Evolutionary conservation across 768 basidiomycete genomes (phyloP).

Genomic region (Auricularia sp.): DNA sequence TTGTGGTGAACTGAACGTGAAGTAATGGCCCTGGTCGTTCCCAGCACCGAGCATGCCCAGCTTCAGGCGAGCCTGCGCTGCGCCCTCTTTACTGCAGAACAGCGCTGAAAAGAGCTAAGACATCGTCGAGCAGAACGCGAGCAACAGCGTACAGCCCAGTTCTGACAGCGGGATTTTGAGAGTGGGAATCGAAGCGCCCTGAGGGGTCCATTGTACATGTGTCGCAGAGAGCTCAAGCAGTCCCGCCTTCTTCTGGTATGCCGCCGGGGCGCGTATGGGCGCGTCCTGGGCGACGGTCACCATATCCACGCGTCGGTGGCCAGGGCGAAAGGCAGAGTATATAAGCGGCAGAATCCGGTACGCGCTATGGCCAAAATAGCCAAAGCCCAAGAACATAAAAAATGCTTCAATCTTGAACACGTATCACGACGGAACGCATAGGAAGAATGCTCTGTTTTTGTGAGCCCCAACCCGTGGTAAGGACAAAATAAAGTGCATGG

Average conservation of each 20-base stretch:
- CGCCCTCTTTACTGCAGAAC: slow-evolving; percentile 79
- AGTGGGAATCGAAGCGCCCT: slow-evolving; percentile 52
- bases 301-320: no score
- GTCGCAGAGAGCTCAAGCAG: slow-evolving; percentile 62
- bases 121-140: not conserved
- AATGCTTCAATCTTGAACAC: no score
- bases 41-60: slow-evolving; percentile 45
- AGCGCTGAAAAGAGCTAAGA: slow-evolving; percentile 39
- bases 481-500: not conserved
- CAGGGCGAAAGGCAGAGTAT: no score
- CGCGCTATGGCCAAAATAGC: no score
- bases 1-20: slow-evolving; percentile 56
- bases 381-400: no score
- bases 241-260: slow-evolving; percentile 76
- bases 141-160: slow-evolving; percentile 43
- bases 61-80: slow-evolving; percentile 69
- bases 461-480: not conserved
- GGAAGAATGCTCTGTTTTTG: not conserved
- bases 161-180: slow-evolving; percentile 53
- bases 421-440: not conserved
- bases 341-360: no score
- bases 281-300: not conserved
- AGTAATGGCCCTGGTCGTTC: slow-evolving; percentile 67
- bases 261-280: slow-evolving; percentile 43
- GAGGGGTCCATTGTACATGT: slow-evolving; percentile 72